Conservation (phyloP, 495 filamentous ascomycete genomes). For the Penicillium angulare region DNA sequence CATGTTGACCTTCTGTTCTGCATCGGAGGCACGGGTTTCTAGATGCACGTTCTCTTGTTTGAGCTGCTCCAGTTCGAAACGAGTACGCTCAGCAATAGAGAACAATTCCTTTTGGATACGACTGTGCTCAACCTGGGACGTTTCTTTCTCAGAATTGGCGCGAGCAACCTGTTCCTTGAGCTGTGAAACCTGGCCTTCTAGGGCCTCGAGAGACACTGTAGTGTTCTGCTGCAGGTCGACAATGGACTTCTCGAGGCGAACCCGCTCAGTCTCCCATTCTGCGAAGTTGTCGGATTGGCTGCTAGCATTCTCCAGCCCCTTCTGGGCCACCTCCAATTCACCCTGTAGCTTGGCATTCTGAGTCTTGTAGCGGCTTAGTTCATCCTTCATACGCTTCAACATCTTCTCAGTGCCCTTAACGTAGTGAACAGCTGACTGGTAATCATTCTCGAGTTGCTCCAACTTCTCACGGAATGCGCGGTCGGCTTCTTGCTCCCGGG, state of each 20-base stretch:
- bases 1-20: conserved; percentile 88
- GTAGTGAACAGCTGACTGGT: conserved; percentile 99
- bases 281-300: conserved; percentile 40
- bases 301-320: conserved; percentile 35
- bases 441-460: conserved; percentile 89
- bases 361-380: conserved; percentile 81
- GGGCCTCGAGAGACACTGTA: conserved; percentile 56
- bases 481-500: conserved; percentile 79
- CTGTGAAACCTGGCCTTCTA: conserved; percentile 69
- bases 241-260: conserved; percentile 62
- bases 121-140: conserved; percentile 53
- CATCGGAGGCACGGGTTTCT: conserved; percentile 79
- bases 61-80: conserved; percentile 72
- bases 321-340: conserved; percentile 62
- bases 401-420: conserved; percentile 99
- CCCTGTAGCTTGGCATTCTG: conserved; percentile 80
- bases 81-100: conserved; percentile 52
- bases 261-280: conserved; percentile 78
- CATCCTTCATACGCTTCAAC: conserved; percentile 97
- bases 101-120: conserved; percentile 58
- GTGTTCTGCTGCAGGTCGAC: conserved; percentile 65
- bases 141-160: conserved; percentile 66
- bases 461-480: conserved; percentile 87
- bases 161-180: conserved; percentile 65
- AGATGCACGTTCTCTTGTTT: conserved; percentile 77